Conservation (phyloP, 1,284 basidiomycete species). For the Austropuccinia psidii region DNA sequence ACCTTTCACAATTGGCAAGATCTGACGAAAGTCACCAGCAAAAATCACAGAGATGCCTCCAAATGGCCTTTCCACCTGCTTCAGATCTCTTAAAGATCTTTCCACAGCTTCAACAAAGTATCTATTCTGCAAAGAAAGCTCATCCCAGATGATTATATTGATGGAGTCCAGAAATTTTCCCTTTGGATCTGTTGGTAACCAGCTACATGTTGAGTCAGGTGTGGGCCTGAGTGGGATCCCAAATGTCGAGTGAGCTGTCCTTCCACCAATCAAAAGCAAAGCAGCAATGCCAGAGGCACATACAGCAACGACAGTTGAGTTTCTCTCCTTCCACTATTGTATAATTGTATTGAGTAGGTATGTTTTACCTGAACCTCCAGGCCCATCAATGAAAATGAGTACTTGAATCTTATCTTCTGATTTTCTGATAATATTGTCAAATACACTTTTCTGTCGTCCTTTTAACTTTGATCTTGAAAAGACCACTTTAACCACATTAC, state of each 20-base stretch:
- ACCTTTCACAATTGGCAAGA: neutral
- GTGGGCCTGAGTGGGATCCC: constrained; percentile 48
- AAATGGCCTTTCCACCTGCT: neutral
- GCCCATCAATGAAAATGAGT: constrained; percentile 48
- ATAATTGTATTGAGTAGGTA: constrained; percentile 52
- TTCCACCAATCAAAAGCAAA: constrained; percentile 50
- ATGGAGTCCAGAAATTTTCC: neutral
- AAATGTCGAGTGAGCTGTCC: constrained; percentile 52
- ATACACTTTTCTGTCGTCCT: constrained; percentile 48
- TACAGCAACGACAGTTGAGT: neutral
- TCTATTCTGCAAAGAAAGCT: constrained; percentile 1
- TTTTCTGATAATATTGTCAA: constrained; percentile 46
- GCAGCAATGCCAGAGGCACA: constrained; percentile 52
- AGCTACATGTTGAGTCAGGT: neutral
- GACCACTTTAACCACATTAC: too few relatives aligned
- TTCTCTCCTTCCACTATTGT: constrained; percentile 37
- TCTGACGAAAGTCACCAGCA: neutral
- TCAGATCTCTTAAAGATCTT: neutral
- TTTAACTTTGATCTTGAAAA: too few relatives aligned
- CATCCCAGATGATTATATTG: neutral
- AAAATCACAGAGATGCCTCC: neutral
- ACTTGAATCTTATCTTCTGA: constrained; percentile 47
- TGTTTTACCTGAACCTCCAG: constrained; percentile 54
- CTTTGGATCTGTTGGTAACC: too few relatives aligned
- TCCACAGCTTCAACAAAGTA: constrained; percentile 1